Evolutionary conservation across 2,329 filamentous ascomycete species (phyloP), one percentile per base, ranked within the genome.

Genomic region (Trichophyton benhamiae): DNA sequence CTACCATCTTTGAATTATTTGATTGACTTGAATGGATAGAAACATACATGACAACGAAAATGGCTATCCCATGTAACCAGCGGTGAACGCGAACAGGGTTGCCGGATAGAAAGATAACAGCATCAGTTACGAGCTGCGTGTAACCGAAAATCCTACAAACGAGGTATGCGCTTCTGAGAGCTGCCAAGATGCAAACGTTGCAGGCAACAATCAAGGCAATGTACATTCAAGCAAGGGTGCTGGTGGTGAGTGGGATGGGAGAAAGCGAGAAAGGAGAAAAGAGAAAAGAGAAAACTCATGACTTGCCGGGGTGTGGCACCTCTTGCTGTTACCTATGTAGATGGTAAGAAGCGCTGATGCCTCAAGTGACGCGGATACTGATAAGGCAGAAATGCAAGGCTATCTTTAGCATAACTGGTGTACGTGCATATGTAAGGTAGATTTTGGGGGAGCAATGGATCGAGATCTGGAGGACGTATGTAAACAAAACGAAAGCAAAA

Each of bases 71-170:
- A 5, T 11, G 46, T 22, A 25, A 52, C 9, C 46, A 36, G 52
- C 11, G 30, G 27, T 15, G 52, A 36, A 38, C 27, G 13, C 22
- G 17, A 52, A 52, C 46, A 20, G 41, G 41, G 41, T n/a, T 7
- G 41, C n/a, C 15, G n/a, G 15, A n/a, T n/a, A 44, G 41, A n/a
- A 27, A 27, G 46, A 52, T 25, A 36, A 15, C 52, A 55, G 33
- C 30, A 11, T 36, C 52, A n/a, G 13, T 55, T 55, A 55, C 52
- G 30, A 55, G 17, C 25, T n/a, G 52, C 33, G 52, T 55, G 52
- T 55, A 36, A 55, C 52, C 52, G 52, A 55, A 36, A 55, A 55
- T 55, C 52, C 52, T 55, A 20, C 52, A 55, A 36, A 36, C 52
- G 52, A 33, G 27, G 17, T 36, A 8, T 55, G 52, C 27, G 52